Conservation (phyloP, 2,329 filamentous ascomycete genomes). For the Cladophialophora chaetospira region DNA sequence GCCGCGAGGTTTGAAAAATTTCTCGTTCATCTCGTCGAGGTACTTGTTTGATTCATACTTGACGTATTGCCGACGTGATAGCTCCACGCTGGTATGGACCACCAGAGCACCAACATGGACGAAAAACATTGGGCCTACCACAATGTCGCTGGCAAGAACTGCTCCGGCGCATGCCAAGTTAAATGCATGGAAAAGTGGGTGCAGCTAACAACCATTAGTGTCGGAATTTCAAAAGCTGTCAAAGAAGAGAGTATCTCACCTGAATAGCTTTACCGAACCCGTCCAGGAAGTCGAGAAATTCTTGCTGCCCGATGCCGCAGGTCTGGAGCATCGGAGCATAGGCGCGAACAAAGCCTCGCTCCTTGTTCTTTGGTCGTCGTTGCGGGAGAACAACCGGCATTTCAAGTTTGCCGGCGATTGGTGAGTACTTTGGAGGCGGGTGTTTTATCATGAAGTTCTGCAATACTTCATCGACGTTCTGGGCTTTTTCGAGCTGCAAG, state of each 20-base stretch:
- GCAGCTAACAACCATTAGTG: conserved; percentile 4
- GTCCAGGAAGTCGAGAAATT: conserved; percentile 53
- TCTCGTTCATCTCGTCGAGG: conserved; percentile 57
- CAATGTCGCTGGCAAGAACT: conserved; percentile 4
- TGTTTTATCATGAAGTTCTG: conserved; percentile 10
- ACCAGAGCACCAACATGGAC: conserved; percentile 9
- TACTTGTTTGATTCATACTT: conserved; percentile 52
- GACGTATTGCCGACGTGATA: conserved; percentile 1
- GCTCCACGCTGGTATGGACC: neutral
- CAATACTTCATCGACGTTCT: conserved; percentile 9
- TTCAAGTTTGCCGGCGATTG: conserved; percentile 4
- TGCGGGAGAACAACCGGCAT: conserved; percentile 55
- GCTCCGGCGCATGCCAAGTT: conserved; percentile 17
- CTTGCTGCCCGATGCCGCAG: conserved; percentile 17
- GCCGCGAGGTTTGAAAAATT: conserved; percentile 59
- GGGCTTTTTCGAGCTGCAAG: conserved; percentile 3
- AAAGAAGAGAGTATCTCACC: neutral
- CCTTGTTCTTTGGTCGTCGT: conserved; percentile 50
- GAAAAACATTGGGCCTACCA: conserved; percentile 3
- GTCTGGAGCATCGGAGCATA: conserved; percentile 51
- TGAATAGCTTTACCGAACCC: conserved; percentile 42
- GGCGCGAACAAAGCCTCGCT: conserved; percentile 54
- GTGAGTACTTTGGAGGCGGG: conserved; percentile 27
- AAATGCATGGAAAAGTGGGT: conserved; percentile 18
- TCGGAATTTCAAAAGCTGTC: neutral